Conservation (phyloP, 306 rosid genomes). For the Prunus kanzakura region DNA sequence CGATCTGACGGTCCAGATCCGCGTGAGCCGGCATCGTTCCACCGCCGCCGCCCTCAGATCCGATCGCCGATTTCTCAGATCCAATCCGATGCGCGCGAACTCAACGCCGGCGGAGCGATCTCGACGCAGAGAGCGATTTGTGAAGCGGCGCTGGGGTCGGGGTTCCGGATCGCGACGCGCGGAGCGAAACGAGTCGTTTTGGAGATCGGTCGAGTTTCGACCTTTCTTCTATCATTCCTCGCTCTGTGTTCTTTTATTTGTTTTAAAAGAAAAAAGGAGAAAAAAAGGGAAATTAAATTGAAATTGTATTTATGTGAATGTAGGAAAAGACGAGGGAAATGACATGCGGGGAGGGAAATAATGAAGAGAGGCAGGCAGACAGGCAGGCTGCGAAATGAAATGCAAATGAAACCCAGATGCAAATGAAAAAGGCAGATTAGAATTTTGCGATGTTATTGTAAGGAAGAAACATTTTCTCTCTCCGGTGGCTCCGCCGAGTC, state of each 20-base stretch:
- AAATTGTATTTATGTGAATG: constrained; percentile 36
- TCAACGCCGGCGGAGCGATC: constrained; percentile 25
- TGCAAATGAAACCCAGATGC: constrained; percentile 44
- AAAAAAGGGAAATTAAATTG: constrained; percentile 9
- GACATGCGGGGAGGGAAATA: constrained; percentile 6
- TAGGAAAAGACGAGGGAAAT: constrained; percentile 43
- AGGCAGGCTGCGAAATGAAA: constrained; percentile 22
- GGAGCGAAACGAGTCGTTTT: constrained; percentile 45
- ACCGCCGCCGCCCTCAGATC: constrained; percentile 44
- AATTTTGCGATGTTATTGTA: constrained; percentile 7
- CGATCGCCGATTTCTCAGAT: constrained; percentile 28
- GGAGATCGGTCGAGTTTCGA: constrained; percentile 28
- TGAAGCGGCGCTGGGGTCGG: not conserved
- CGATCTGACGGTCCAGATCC: constrained; percentile 99
- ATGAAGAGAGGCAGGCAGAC: constrained; percentile 8
- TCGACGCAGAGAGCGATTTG: constrained; percentile 36
- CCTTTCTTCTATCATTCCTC: constrained; percentile 49
- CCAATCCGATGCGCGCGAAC: constrained; percentile 12
- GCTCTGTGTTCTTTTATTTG: constrained; percentile 7
- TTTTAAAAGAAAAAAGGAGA: not conserved
- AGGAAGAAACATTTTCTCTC: constrained; percentile 22
- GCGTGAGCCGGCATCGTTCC: constrained; percentile 85
- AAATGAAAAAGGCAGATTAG: constrained; percentile 7
- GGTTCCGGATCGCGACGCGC: constrained; percentile 32
- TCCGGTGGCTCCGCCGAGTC: constrained; percentile 54